Base-by-base conservation (phyloP, 2,329 filamentous ascomycete genomes). In the Calonectria pseudoreteaudii region DNA sequence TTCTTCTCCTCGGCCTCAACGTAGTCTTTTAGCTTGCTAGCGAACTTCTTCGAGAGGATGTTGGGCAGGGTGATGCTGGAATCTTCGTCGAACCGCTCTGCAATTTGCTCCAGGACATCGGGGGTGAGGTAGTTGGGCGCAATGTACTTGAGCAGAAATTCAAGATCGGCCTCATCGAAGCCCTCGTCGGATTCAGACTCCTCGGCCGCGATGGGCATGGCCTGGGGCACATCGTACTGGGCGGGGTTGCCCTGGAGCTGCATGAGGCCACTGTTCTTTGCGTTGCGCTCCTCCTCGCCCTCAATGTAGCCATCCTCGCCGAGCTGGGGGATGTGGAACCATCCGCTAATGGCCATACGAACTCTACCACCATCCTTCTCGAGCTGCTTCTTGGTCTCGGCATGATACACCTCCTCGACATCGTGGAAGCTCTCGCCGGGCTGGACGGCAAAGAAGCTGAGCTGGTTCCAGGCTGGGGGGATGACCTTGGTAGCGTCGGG, bases 401-500 rank as follows among this genome's bases (percentile, higher is more conserved):
- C 89, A 83, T 94, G 92, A 86, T 98, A 98, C 6, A 99, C 97
- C 86, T 99, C 97, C 86, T 98, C 96, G 70, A 99, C 97, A 83
- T 99, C 97, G 85, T 99, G 97, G 85, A 98, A 99, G 84, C 96
- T 98, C 89, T 98, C 93, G n/a, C 97, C 97, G 0, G 97, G 97
- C 86, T 98, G 95, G 9, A 99, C 97, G 23, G 96, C 95, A 84
- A 99, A 99, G 90, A 99, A 99, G 80, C 94, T 97, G 74, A 99
- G 90, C 87, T 99, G 97, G 85, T 98, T 98, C 92, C 96, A 99
- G 0, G 96, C 95, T 0, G 97, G 97, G 0, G 97, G 96, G 73
- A 99, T 98, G 52, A 93, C 91, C 80, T 97, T 93, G 79, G 90
- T 92, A 80, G 92, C 92, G 79, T 98, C 94, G 0, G 96, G 93